Percentiles rank a stretch among this genome's conserved stretches.
phyloP scores from a whole-genome alignment of 768 basidiomycete genomes.

The Lanmaoa pseudosensibilis region DNA sequence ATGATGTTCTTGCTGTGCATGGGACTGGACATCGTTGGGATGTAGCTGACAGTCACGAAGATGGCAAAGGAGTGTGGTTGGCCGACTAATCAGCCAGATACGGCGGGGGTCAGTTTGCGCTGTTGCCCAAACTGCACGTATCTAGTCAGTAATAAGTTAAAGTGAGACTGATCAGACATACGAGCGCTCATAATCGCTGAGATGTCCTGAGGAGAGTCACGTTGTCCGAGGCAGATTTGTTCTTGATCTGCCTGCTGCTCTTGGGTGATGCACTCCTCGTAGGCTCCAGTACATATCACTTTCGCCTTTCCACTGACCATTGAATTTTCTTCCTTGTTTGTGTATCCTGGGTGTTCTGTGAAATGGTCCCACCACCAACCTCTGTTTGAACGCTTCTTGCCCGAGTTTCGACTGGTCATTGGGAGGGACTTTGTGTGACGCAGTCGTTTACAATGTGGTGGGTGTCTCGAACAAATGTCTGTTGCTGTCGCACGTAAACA shows the following conservation, averaged over 20 bases:
- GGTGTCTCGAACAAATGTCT: too few relatives aligned
- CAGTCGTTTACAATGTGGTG: too few relatives aligned
- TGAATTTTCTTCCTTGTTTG: neutral
- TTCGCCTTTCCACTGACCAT: slow-evolving; percentile 5
- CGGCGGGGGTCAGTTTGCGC: neutral
- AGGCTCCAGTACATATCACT: neutral
- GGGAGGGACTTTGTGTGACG: neutral
- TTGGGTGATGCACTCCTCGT: neutral
- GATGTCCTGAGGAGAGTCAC: neutral
- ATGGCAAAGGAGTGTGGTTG: slow-evolving; percentile 7
- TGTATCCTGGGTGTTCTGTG: slow-evolving; percentile 1
- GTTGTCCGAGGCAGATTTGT: neutral
- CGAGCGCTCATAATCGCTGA: neutral
- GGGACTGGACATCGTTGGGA: too few relatives aligned
- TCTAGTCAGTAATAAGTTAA: neutral
- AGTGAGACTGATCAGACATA: neutral
- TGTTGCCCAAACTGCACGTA: slow-evolving; percentile 9
- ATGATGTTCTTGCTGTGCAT: too few relatives aligned
- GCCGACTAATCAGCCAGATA: slow-evolving; percentile 11
- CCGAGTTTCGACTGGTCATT: neutral
- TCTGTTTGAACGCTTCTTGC: neutral
- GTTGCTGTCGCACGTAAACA: too few relatives aligned
- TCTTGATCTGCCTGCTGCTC: slow-evolving; percentile 5
- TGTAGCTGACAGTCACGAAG: neutral
- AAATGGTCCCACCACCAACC: slow-evolving; percentile 2